Percentiles rank a stretch among this genome's conserved stretches.
phyloP scores from a whole-genome alignment of 78 protist species.

The Isochrysis galbana region DNA sequence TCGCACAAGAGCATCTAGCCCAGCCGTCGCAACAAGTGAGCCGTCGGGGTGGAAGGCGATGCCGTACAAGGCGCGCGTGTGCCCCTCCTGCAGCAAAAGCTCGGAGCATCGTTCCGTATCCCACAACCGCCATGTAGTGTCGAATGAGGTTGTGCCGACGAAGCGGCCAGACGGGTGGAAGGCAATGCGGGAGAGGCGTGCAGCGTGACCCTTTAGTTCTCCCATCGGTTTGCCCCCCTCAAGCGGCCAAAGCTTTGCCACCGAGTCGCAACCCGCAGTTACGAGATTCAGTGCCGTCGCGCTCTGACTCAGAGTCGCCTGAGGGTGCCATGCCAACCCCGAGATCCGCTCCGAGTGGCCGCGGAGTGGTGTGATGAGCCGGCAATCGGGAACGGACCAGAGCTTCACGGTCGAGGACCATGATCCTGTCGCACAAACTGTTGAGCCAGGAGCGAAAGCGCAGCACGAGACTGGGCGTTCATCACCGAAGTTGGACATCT shows the following conservation, averaged over 20 bases:
- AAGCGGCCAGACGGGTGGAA: slow-evolving; percentile 10
- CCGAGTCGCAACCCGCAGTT: background rate
- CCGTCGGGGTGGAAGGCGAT: slow-evolving; percentile 44
- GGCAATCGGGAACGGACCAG: background rate
- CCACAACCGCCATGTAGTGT: slow-evolving; percentile 35
- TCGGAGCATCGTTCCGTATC: background rate
- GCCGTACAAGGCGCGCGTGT: slow-evolving; percentile 31
- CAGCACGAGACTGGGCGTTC: background rate
- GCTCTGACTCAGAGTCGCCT: background rate
- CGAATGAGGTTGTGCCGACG: background rate
- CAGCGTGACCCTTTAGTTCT: background rate
- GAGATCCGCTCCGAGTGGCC: slow-evolving; percentile 36
- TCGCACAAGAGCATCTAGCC: slow-evolving; percentile 63
- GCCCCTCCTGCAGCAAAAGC: slow-evolving; percentile 40
- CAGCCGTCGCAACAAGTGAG: slow-evolving; percentile 29
- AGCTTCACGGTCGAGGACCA: slow-evolving; percentile 1
- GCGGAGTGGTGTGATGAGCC: background rate
- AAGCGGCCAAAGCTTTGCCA: background rate
- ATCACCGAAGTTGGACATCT: slow-evolving; percentile 1
- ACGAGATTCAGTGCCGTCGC: background rate
- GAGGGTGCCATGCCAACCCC: slow-evolving; percentile 22
- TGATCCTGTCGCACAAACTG: slow-evolving; percentile 13
- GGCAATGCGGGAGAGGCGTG: background rate
- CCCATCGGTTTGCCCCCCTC: background rate
- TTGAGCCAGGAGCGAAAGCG: background rate